Evolutionary conservation across 305 asterid genomes (phyloP).

Genomic region (Solanum chacoense): DNA sequence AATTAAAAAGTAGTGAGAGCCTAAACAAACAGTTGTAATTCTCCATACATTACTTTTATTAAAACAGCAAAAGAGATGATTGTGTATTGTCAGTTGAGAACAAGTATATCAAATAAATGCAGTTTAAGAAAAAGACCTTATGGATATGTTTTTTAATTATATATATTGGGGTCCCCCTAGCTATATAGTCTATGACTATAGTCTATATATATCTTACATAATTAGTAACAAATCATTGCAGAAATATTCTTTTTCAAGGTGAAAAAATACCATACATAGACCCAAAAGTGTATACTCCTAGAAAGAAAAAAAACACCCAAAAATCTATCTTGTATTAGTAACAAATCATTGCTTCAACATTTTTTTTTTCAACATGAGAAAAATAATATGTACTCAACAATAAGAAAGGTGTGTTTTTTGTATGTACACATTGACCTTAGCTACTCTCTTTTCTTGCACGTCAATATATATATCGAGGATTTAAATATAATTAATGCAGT

Average conservation of each 20-base stretch:
- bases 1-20: not conserved
- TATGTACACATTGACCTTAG: not conserved
- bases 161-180: not conserved
- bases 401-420: not conserved
- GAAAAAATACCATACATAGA: not conserved
- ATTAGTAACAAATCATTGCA: not conserved
- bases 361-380: not conserved
- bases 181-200: not conserved
- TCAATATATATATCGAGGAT: not conserved
- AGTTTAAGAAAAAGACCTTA: not conserved
- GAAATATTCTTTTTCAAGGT: not conserved
- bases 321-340: not conserved
- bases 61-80: not conserved
- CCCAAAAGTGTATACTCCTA: not conserved
- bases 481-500: not conserved
- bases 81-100: conserved; percentile 1
- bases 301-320: not conserved
- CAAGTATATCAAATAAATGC: not conserved
- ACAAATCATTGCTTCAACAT: not conserved
- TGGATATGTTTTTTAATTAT: not conserved
- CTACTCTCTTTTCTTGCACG: conserved; percentile 1
- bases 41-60: not conserved
- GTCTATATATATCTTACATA: not conserved
- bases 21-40: not conserved
- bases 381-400: not conserved